These are phyloP conservation scores for Brettanomyces custersianus DNA, from an alignment of 805 yeast genomes.

Conservation along the genomic window DNA sequence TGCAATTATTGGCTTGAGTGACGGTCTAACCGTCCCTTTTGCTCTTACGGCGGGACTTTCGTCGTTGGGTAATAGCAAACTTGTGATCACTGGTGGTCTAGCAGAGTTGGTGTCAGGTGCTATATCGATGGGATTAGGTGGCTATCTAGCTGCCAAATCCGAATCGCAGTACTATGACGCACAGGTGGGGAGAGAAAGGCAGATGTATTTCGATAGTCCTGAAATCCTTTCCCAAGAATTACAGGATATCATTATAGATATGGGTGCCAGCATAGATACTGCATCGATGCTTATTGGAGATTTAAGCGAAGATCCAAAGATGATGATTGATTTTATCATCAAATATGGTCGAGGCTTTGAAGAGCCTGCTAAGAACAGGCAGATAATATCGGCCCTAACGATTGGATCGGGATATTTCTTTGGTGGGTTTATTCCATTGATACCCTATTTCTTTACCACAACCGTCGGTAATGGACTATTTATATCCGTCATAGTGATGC, in stretches of 20 bases:
- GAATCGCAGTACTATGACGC: conserved; percentile 70
- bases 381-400: conserved; percentile 78
- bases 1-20: conserved; percentile 85
- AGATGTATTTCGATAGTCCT: conserved; percentile 54
- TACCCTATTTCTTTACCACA: conserved; percentile 80
- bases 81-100: conserved; percentile 96
- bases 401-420: conserved; percentile 83
- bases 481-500: conserved; percentile 72
- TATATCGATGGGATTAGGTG: conserved; percentile 96
- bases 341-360: conserved; percentile 88
- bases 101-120: conserved; percentile 97
- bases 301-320: conserved; percentile 66
- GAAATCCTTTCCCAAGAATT: conserved; percentile 66
- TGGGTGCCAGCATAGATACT: conserved; percentile 66
- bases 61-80: conserved; percentile 77
- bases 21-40: conserved; percentile 97
- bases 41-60: conserved; percentile 96
- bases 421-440: conserved; percentile 86
- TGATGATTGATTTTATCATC: conserved; percentile 78
- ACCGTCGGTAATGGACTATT: conserved; percentile 73
- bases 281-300: conserved; percentile 67
- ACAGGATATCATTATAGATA: conserved; percentile 70
- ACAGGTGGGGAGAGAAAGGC: conserved; percentile 65
- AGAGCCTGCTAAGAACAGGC: conserved; percentile 91
- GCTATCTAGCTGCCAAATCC: conserved; percentile 87